Conservation (phyloP, 2,329 filamentous ascomycete species). For the Colletotrichum eleusines region DNA sequence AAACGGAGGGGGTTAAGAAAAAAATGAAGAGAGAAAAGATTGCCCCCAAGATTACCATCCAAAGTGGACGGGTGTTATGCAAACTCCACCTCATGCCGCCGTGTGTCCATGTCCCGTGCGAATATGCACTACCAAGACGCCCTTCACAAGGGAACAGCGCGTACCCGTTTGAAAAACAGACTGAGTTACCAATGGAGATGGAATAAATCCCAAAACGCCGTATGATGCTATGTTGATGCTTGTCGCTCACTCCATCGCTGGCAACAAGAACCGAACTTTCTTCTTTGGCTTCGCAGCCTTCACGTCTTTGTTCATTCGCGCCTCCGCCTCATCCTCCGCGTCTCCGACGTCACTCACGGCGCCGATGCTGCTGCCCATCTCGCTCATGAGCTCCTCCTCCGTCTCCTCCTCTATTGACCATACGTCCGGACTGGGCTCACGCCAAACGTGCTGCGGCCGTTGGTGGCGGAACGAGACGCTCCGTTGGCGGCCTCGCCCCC, state of each 20-base stretch:
- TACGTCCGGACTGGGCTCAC: conserved; percentile 69
- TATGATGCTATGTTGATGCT: conserved; percentile 20
- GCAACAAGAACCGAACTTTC: conserved; percentile 68
- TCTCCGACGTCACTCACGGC: conserved; percentile 48
- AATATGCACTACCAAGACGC: background rate
- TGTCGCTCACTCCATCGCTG: conserved; percentile 52
- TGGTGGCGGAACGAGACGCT: conserved; percentile 50
- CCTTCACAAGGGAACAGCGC: conserved; percentile 25
- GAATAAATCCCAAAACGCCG: conserved; percentile 19
- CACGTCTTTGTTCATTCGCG: conserved; percentile 48
- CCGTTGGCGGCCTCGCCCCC: conserved; percentile 47
- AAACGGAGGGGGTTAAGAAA: background rate
- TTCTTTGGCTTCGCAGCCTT: conserved; percentile 65
- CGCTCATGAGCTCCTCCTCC: conserved; percentile 64
- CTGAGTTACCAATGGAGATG: conserved; percentile 46
- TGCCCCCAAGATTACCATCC: conserved; percentile 20
- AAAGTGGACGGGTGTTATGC: conserved; percentile 27
- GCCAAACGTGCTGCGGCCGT: conserved; percentile 64
- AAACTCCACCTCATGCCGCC: conserved; percentile 28
- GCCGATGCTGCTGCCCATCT: conserved; percentile 52
- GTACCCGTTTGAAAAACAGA: conserved; percentile 16
- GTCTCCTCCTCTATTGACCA: conserved; percentile 72
- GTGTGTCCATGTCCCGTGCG: background rate
- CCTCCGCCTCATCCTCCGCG: conserved; percentile 41
- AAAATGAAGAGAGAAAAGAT: background rate